phyloP scores from a whole-genome alignment of 768 basidiomycete species.

The Mycena vulgaris region DNA sequence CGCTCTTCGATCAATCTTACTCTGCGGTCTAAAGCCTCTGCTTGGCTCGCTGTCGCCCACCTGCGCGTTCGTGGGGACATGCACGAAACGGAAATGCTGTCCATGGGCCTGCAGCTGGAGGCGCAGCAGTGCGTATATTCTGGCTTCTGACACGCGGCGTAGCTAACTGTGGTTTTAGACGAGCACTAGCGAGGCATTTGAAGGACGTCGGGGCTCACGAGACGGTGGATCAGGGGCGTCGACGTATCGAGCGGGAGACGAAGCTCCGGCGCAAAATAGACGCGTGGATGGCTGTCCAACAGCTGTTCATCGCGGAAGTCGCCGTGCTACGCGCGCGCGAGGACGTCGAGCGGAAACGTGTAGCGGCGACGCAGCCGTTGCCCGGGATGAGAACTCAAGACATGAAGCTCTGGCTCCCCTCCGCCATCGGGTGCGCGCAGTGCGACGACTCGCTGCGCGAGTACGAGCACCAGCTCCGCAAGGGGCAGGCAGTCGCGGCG shows the following conservation, averaged over 20 bases:
- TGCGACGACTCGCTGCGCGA: not conserved
- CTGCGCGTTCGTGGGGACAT: conserved; percentile 3
- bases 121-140: conserved; percentile 3
- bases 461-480: not conserved
- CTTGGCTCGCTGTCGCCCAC: no score
- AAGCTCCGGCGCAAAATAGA: conserved; percentile 15
- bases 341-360: not conserved
- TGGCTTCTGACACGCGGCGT: no score
- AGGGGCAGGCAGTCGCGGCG: not conserved
- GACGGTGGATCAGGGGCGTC: not conserved
- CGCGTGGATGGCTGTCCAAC: conserved; percentile 10
- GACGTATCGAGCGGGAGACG: conserved; percentile 3
- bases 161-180: not conserved
- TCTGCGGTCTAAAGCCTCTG: no score
- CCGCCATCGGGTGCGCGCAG: not conserved
- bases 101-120: not conserved
- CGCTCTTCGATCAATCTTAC: no score
- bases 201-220: not conserved
- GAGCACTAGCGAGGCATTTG: not conserved
- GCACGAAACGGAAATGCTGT: conserved; percentile 13
- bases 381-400: not conserved
- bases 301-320: conserved; percentile 13
- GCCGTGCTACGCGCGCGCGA: not conserved
- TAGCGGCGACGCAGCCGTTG: not conserved
- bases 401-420: conserved; percentile 10